These are phyloP conservation scores for Mycena indigotica DNA, from an alignment of 768 basidiomycete genomes.

Conservation along the genomic window DNA sequence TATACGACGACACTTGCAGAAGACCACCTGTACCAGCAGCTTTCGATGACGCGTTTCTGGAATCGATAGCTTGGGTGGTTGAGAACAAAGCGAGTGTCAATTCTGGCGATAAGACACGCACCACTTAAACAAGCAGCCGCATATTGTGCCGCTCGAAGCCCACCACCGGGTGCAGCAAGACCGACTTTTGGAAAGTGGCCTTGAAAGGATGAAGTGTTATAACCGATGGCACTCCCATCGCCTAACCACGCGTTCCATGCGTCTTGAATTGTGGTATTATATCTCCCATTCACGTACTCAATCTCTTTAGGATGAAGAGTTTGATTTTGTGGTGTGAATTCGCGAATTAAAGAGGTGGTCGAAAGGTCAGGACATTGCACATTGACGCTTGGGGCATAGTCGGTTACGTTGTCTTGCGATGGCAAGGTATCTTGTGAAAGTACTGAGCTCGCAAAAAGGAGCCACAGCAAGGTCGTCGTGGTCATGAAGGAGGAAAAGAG, in stretches of 20 bases:
- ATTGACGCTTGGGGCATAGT: conserved; percentile 50
- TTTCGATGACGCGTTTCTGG: conserved; percentile 59
- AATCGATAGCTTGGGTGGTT: conserved; percentile 49
- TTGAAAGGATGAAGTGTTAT: conserved; percentile 47
- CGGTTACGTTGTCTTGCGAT: conserved; percentile 36
- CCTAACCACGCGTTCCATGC: conserved; percentile 67
- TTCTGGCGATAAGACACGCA: not conserved
- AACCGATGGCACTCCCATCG: conserved; percentile 54
- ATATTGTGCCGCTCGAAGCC: conserved; percentile 66
- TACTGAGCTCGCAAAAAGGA: conserved; percentile 13
- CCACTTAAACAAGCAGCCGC: conserved; percentile 60
- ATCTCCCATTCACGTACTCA: conserved; percentile 48
- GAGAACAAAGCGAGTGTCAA: not conserved
- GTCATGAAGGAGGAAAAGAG: conserved; percentile 9
- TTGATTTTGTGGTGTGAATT: conserved; percentile 53
- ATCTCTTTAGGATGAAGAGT: conserved; percentile 50
- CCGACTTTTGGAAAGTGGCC: conserved; percentile 54
- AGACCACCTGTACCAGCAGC: conserved; percentile 65
- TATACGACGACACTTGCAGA: conserved; percentile 70
- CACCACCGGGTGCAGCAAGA: conserved; percentile 71
- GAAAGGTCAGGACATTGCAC: not conserved
- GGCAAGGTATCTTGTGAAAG: conserved; percentile 18
- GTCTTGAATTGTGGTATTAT: conserved; percentile 40
- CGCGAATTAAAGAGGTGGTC: conserved; percentile 50
- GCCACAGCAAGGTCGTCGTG: conserved; percentile 4